phyloP scores from a whole-genome alignment of 352 stramenopile genomes.

The Sclerospora graminicola region DNA sequence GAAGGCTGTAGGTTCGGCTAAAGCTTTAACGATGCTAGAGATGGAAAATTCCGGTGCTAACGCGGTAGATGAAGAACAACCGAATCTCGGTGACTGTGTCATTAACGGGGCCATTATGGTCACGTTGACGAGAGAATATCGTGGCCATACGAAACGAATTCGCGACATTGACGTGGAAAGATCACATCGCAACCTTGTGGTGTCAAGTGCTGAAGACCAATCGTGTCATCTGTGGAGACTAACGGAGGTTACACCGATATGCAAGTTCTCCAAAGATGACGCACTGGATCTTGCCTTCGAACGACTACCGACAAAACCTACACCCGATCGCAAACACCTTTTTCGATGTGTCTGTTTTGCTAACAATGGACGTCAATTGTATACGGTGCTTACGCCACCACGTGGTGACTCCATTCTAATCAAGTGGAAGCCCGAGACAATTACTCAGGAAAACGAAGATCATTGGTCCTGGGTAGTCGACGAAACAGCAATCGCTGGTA shows the following conservation, averaged over 20 bases:
- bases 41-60: constrained; percentile 18
- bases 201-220: constrained; percentile 66
- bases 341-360: constrained; percentile 76
- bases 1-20: constrained; percentile 28
- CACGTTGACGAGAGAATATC: constrained; percentile 65
- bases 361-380: constrained; percentile 52
- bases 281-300: constrained; percentile 54
- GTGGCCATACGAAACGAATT: constrained; percentile 68
- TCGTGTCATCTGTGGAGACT: constrained; percentile 76
- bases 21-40: constrained; percentile 21
- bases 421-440: constrained; percentile 68
- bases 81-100: constrained; percentile 45
- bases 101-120: constrained; percentile 39
- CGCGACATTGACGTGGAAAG: constrained; percentile 71
- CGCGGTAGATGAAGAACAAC: constrained; percentile 17
- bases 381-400: constrained; percentile 63
- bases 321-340: constrained; percentile 52
- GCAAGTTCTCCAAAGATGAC: constrained; percentile 69
- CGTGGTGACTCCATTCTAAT: constrained; percentile 71
- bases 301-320: constrained; percentile 31
- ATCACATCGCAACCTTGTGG: constrained; percentile 71
- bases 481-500: constrained; percentile 35
- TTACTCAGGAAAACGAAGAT: constrained; percentile 53
- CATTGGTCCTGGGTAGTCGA: constrained; percentile 65
- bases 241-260: constrained; percentile 50